Conservation (phyloP, 2,329 filamentous ascomycete species). For the Elsinoe australis region DNA sequence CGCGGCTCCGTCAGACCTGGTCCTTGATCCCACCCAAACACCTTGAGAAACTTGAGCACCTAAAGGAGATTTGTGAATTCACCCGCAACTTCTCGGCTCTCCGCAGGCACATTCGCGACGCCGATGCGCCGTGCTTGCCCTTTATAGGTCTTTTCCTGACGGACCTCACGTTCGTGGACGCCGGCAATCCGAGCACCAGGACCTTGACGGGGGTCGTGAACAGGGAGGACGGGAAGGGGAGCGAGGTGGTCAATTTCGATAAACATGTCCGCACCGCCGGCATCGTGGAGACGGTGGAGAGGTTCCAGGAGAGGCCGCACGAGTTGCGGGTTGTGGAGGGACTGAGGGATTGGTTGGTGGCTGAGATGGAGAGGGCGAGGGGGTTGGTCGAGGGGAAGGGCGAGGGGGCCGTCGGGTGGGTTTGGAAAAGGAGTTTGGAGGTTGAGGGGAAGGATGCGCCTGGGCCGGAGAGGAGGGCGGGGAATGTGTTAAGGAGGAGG, state of each 20-base stretch:
- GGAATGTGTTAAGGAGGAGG: background rate
- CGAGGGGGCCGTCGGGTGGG: constrained; percentile 4
- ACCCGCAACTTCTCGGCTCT: constrained; percentile 86
- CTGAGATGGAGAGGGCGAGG: background rate
- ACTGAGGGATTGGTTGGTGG: background rate
- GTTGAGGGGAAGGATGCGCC: constrained; percentile 5
- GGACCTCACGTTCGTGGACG: constrained; percentile 90
- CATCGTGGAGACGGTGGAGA: constrained; percentile 90
- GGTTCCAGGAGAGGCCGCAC: constrained; percentile 92
- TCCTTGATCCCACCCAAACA: constrained; percentile 78
- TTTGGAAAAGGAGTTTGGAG: constrained; percentile 4
- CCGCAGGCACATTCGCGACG: constrained; percentile 72
- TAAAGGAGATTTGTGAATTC: constrained; percentile 81
- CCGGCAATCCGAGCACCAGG: constrained; percentile 81
- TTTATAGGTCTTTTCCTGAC: constrained; percentile 96
- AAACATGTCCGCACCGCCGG: constrained; percentile 92
- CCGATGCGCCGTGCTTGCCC: constrained; percentile 84
- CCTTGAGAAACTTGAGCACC: constrained; percentile 65
- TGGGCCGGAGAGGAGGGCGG: background rate
- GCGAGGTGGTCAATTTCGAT: constrained; percentile 92
- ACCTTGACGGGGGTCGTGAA: constrained; percentile 51
- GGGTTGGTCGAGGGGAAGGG: background rate
- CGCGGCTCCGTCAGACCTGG: constrained; percentile 84
- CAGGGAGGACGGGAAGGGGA: constrained; percentile 52
- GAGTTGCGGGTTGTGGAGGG: background rate